phyloP scores from a whole-genome alignment of 108 stramenopile genomes.

The Discostella stelligeroides region DNA sequence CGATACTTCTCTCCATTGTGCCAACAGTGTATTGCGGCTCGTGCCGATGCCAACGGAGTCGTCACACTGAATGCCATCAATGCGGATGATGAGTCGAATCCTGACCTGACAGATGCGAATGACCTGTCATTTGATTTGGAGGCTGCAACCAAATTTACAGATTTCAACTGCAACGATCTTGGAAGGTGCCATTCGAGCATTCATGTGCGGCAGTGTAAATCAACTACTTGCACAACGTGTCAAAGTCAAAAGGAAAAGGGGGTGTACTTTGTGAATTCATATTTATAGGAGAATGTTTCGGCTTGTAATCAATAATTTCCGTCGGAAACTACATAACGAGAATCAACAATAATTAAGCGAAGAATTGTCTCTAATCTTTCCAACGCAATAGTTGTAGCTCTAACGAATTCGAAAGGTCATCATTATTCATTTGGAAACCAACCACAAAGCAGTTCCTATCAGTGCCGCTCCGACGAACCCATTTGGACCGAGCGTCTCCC shows the following conservation, averaged over 20 bases:
- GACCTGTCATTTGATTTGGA: conserved; percentile 42
- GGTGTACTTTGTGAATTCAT: conserved; percentile 5
- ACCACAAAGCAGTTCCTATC: conserved; percentile 68
- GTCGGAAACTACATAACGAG: neutral
- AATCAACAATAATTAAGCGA: too few species aligned
- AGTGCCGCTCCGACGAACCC: conserved; percentile 68
- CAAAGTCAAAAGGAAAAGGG: neutral
- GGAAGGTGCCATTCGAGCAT: conserved; percentile 44
- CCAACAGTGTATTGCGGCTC: conserved; percentile 22
- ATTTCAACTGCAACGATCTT: conserved; percentile 39
- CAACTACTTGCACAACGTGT: conserved; percentile 27
- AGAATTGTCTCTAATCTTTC: too few species aligned
- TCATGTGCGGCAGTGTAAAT: conserved; percentile 45
- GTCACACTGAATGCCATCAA: conserved; percentile 8
- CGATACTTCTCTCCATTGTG: conserved; percentile 37
- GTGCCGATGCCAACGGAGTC: conserved; percentile 12
- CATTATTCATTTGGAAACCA: conserved; percentile 49
- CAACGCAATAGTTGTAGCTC: too few species aligned
- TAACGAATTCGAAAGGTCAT: neutral
- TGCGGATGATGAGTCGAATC: conserved; percentile 15
- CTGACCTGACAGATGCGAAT: conserved; percentile 11
- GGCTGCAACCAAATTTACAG: conserved; percentile 28
- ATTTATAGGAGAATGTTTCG: neutral
- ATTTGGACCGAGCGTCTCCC: conserved; percentile 63
- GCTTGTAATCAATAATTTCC: neutral